phyloP scores from a whole-genome alignment of 805 yeast genomes.

The Lachancea lanzarotensis region DNA sequence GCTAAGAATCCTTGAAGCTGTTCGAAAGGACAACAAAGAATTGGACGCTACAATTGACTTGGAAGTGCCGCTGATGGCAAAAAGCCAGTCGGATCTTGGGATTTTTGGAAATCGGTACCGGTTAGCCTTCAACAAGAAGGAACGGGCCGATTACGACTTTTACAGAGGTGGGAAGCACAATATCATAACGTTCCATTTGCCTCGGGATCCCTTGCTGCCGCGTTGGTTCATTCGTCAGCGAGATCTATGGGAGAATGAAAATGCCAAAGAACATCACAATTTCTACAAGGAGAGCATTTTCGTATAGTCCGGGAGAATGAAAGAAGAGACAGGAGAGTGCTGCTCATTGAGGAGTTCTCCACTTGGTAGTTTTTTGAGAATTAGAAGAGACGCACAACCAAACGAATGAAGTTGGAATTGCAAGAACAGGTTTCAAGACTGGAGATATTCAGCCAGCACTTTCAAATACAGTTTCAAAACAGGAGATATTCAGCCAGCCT shows the following conservation, averaged over 20 bases:
- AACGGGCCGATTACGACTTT: slow-evolving; percentile 30
- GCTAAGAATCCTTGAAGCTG: slow-evolving; percentile 21
- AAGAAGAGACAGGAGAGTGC: too few species aligned
- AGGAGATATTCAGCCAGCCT: too few species aligned
- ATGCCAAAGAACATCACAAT: slow-evolving; percentile 30
- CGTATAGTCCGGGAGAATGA: not conserved
- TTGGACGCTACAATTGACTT: slow-evolving; percentile 1
- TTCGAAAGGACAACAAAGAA: slow-evolving; percentile 15
- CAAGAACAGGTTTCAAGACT: too few species aligned
- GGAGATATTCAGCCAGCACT: too few species aligned
- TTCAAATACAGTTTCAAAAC: too few species aligned
- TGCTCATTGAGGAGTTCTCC: too few species aligned
- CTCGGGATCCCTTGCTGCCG: slow-evolving; percentile 61
- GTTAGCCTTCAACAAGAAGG: slow-evolving; percentile 28
- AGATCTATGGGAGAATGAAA: slow-evolving; percentile 55
- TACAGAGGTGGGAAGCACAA: slow-evolving; percentile 39
- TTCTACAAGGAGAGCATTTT: slow-evolving; percentile 31
- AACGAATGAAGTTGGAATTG: too few species aligned
- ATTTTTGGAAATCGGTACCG: slow-evolving; percentile 31
- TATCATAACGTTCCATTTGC: slow-evolving; percentile 40
- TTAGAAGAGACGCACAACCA: too few species aligned
- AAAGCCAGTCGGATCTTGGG: slow-evolving; percentile 25
- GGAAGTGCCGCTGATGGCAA: slow-evolving; percentile 10
- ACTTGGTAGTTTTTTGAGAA: too few species aligned
- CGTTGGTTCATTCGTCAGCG: slow-evolving; percentile 66